Conservation (phyloP, 2,329 filamentous ascomycete genomes). For the Xylariaceae sp. region DNA sequence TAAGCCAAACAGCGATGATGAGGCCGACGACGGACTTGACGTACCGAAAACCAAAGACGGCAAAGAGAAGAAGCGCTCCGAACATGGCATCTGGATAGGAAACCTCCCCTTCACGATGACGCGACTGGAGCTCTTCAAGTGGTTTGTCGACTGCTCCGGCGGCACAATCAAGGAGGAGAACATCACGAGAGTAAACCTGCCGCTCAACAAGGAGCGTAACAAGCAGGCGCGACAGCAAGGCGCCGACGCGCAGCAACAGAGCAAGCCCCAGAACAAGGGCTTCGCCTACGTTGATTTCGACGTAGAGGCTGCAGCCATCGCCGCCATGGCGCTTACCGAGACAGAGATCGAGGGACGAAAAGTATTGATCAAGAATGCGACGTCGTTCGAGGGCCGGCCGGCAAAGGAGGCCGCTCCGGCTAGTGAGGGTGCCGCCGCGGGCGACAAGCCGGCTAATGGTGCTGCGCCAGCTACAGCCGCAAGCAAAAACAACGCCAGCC, state of each 20-base stretch:
- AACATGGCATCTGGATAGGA: constrained; percentile 90
- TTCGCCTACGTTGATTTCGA: constrained; percentile 96
- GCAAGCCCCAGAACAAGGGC: constrained; percentile 66
- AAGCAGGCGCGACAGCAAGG: constrained; percentile 18
- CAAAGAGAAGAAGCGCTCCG: constrained; percentile 58
- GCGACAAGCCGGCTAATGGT: constrained; percentile 25
- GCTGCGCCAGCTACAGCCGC: constrained; percentile 25
- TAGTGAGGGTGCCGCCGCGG: constrained; percentile 31
- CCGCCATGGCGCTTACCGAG: constrained; percentile 84
- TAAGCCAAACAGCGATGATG: constrained; percentile 39
- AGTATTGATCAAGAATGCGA: constrained; percentile 88
- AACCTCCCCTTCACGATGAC: constrained; percentile 84
- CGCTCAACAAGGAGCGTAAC: constrained; percentile 46
- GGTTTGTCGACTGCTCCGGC: constrained; percentile 69
- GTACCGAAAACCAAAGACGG: constrained; percentile 33
- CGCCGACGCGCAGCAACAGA: constrained; percentile 24
- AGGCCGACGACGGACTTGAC: constrained; percentile 32
- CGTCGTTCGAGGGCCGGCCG: constrained; percentile 84
- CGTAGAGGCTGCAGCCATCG: constrained; percentile 61
- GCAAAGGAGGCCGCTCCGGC: constrained; percentile 47
- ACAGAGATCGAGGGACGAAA: constrained; percentile 69
- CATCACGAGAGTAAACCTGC: constrained; percentile 82
- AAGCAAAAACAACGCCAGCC: constrained; percentile 52
- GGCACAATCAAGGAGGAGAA: constrained; percentile 59
- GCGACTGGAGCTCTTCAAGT: constrained; percentile 67